Evolutionary conservation across 192 early-diverging fungal genomes (phyloP).

Genomic region (Coemansia sp.): DNA sequence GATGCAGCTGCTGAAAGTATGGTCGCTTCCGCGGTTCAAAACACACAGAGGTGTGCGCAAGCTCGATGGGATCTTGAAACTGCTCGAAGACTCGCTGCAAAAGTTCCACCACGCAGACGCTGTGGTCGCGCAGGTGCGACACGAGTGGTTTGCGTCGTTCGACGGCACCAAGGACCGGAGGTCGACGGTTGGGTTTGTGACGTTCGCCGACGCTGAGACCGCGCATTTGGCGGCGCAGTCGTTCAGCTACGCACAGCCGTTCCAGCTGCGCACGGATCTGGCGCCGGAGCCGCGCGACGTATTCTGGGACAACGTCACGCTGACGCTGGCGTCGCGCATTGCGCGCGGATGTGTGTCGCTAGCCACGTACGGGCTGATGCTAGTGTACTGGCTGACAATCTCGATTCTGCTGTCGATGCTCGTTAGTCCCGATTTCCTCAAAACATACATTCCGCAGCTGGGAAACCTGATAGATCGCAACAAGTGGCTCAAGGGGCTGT

Average conservation of each 20-base stretch:
- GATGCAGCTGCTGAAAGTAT: slow-evolving; percentile 18
- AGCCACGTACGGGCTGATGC: slow-evolving; percentile 59
- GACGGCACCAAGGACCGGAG: slow-evolving; percentile 39
- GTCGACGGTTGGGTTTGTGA: slow-evolving; percentile 48
- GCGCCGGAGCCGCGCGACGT: slow-evolving; percentile 52
- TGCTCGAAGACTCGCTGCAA: slow-evolving; percentile 57
- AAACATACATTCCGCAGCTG: slow-evolving; percentile 59
- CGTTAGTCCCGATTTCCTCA: slow-evolving; percentile 45
- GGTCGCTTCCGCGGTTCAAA: slow-evolving; percentile 32
- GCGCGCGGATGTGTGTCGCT: slow-evolving; percentile 31
- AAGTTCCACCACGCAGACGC: slow-evolving; percentile 64
- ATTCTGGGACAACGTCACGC: slow-evolving; percentile 45
- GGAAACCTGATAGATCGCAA: slow-evolving; percentile 35
- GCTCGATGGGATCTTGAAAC: slow-evolving; percentile 37
- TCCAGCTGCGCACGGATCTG: slow-evolving; percentile 44
- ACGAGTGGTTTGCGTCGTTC: slow-evolving; percentile 42
- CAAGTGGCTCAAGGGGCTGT: slow-evolving; percentile 46
- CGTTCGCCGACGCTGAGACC: slow-evolving; percentile 36
- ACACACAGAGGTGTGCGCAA: slow-evolving; percentile 11
- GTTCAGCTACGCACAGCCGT: slow-evolving; percentile 46
- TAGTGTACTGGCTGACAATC: slow-evolving; percentile 74
- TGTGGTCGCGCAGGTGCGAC: slow-evolving; percentile 44
- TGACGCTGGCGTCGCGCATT: slow-evolving; percentile 27
- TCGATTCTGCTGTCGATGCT: slow-evolving; percentile 66
- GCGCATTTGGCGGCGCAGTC: slow-evolving; percentile 51